phyloP scores from a whole-genome alignment of 2,329 filamentous ascomycete genomes.

The Conoideocrella luteorostrata region DNA sequence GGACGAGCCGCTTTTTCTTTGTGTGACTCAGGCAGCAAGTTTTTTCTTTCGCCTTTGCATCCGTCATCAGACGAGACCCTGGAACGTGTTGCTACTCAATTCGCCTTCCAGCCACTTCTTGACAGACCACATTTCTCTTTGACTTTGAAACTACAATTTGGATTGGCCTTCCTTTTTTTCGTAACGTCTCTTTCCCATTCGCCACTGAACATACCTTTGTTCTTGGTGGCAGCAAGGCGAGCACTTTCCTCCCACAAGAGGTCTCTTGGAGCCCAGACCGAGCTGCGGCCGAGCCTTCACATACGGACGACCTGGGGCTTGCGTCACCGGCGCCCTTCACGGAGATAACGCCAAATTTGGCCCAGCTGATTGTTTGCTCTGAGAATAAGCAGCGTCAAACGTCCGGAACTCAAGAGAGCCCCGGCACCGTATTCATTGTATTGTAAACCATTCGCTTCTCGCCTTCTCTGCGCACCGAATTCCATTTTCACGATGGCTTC shows the following conservation, averaged over 20 bases:
- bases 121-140: constrained; percentile 5
- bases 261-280: neutral
- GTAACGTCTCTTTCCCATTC: neutral
- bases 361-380: neutral
- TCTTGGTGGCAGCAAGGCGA: neutral
- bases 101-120: constrained; percentile 8
- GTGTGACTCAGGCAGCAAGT: constrained; percentile 32
- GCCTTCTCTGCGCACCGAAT: no score
- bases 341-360: constrained; percentile 4
- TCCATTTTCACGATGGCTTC: constrained; percentile 38
- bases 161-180: neutral
- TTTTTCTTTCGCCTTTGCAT: constrained; percentile 7
- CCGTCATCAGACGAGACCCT: constrained; percentile 2
- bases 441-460: no score
- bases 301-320: neutral
- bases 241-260: no score
- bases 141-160: neutral
- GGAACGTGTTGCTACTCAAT: neutral
- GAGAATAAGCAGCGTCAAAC: no score
- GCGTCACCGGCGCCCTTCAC: constrained; percentile 1
- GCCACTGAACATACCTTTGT: neutral
- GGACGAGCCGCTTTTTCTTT: constrained; percentile 20
- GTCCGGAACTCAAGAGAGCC: no score
- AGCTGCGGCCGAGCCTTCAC: no score
- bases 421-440: no score